These are phyloP conservation scores for Forsythia suspensa DNA, from an alignment of 257 asterid species.

Conservation along the genomic window DNA sequence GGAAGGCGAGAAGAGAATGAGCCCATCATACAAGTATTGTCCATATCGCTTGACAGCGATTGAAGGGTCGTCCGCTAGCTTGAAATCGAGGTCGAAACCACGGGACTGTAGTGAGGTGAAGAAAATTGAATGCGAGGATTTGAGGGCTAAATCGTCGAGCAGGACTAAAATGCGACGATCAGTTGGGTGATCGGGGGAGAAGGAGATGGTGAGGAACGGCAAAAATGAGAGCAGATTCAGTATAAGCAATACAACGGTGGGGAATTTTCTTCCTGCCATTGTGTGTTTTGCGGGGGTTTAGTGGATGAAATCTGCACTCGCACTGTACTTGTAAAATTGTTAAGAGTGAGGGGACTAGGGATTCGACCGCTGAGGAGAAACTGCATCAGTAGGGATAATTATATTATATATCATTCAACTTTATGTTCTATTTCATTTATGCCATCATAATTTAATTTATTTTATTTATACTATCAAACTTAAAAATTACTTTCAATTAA, in stretches of 20 bases:
- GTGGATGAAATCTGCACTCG: not conserved
- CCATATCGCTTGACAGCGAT: conserved; percentile 68
- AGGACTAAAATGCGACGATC: conserved; percentile 69
- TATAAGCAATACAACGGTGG: conserved; percentile 19
- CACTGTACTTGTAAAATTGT: not conserved
- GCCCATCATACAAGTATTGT: conserved; percentile 72
- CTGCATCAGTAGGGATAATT: too few species aligned
- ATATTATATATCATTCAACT: too few species aligned
- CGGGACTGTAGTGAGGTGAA: conserved; percentile 59
- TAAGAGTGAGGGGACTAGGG: not conserved
- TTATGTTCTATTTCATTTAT: too few species aligned
- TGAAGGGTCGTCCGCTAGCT: conserved; percentile 72
- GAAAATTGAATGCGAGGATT: conserved; percentile 78
- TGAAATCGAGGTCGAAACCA: conserved; percentile 71
- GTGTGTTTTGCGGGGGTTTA: conserved; percentile 8
- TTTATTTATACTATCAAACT: too few species aligned
- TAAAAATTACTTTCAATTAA: too few species aligned
- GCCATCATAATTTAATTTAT: too few species aligned
- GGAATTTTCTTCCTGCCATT: conserved; percentile 36
- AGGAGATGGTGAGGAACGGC: conserved; percentile 45
- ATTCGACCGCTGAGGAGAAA: not conserved
- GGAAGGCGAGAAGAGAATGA: conserved; percentile 66
- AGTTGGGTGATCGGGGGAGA: conserved; percentile 60
- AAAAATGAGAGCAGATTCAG: conserved; percentile 36
- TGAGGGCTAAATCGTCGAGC: conserved; percentile 69